Evolutionary conservation across 495 filamentous ascomycete genomes (phyloP).

Genomic region (Aspergillus asperescens): DNA sequence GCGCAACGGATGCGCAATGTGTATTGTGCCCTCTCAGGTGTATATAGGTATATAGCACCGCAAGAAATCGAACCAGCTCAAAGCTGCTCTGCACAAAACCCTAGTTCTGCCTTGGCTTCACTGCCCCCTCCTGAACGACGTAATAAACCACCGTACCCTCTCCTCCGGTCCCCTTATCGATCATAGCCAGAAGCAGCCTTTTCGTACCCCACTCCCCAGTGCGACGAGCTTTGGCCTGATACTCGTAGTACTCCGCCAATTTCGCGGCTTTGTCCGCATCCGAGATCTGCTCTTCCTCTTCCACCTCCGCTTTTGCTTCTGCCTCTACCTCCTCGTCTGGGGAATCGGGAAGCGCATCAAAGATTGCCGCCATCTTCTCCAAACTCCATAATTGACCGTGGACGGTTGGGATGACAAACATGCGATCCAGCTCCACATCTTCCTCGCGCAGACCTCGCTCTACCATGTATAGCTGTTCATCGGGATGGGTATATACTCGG

Average conservation of each 20-base stretch:
- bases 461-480: conserved; percentile 78
- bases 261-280: conserved; percentile 28
- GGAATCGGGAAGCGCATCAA: conserved; percentile 60
- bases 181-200: conserved; percentile 72
- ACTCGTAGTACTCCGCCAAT: conserved; percentile 34
- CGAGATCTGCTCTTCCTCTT: conserved; percentile 2
- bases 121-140: conserved; percentile 87
- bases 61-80: conserved; percentile 3
- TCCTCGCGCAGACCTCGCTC: conserved; percentile 47
- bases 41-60: conserved; percentile 10
- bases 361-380: conserved; percentile 67
- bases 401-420: conserved; percentile 85
- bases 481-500: conserved; percentile 84
- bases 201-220: conserved; percentile 51
- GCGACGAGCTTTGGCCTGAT: conserved; percentile 26
- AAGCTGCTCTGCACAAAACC: neutral
- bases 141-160: conserved; percentile 97
- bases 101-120: conserved; percentile 94
- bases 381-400: conserved; percentile 80
- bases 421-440: conserved; percentile 52
- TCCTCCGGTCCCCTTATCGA: conserved; percentile 54
- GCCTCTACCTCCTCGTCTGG: conserved; percentile 13
- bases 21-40: conserved; percentile 1
- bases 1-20: conserved; percentile 5
- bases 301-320: conserved; percentile 12